Base-by-base conservation (phyloP, 352 stramenopile species). In the Pythium grandisporangium region DNA sequence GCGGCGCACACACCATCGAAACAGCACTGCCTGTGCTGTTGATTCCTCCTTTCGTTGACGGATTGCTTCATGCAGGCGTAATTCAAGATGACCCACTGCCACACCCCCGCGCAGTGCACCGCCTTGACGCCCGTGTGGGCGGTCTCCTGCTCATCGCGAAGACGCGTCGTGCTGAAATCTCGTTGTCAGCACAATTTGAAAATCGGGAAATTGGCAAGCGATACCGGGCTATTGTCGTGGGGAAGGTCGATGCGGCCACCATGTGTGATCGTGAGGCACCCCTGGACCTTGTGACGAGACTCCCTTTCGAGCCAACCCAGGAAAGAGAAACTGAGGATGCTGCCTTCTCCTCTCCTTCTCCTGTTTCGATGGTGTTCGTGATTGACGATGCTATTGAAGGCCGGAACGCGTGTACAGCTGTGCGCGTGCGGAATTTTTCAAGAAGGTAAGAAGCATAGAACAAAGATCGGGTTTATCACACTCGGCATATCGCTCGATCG, bases 61-160 rank as follows among this genome's bases (percentile, higher is more conserved):
- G n/a, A n/a, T n/a, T n/a, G n/a, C n/a, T n/a, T n/a, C n/a, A n/a
- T n/a, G 4, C 37, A 5, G 21, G 13, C 21, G 23, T n/a, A 17
- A 12, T 5, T 38, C 33, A 38, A 20, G 4, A 2, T 16, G 51
- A 55, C 29, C 35, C 37, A 3, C 33, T 81, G 37, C 37, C 42
- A 13, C 37, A 24, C 3, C 63, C 64, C 11, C 68, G 74, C 26
- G 66, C 71, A 7, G 58, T 82, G 42, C 71, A 84, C 48, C 68
- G 71, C 2, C 59, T 81, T 37, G 71, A 82, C 40, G 72, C 70
- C 30, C 71, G 71, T 16, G 68, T 84, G 6, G 68, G 68, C 24
- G 71, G 71, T 5, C 21, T 84, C 25, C 41, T 81, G n/a, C 51
- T 81, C n/a, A 55, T 82, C 22, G 68, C 71, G 12, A 84, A 81